Evolutionary conservation across 1,139 yeast genomes (phyloP).

Genomic region (Taiozyma onychis): DNA sequence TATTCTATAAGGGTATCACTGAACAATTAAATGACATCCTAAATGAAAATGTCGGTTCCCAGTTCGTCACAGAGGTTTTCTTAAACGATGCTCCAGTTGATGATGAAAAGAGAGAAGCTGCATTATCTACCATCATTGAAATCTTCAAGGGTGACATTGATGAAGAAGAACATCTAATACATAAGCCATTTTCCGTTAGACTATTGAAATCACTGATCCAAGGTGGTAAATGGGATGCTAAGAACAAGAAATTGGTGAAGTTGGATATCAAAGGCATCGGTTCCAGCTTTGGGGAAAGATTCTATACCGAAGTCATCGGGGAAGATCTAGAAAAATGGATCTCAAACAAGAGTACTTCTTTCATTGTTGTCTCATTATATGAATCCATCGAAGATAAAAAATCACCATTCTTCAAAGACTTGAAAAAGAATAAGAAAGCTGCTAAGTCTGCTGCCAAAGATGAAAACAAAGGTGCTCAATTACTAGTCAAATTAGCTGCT

Average conservation of each 20-base stretch:
- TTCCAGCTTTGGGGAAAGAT: slow-evolving; percentile 51
- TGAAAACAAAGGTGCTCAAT: slow-evolving; percentile 77
- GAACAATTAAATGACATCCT: slow-evolving; percentile 46
- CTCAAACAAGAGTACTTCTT: slow-evolving; percentile 66
- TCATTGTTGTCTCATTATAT: slow-evolving; percentile 66
- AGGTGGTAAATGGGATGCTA: slow-evolving; percentile 74
- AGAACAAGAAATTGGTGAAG: slow-evolving; percentile 44
- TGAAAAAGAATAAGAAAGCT: slow-evolving; percentile 47
- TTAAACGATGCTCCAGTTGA: slow-evolving; percentile 48
- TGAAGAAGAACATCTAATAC: slow-evolving; percentile 62
- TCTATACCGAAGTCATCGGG: slow-evolving; percentile 45
- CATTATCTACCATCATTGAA: slow-evolving; percentile 51
- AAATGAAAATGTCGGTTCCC: slow-evolving; percentile 73
- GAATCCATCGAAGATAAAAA: slow-evolving; percentile 43
- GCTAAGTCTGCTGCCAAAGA: slow-evolving; percentile 35
- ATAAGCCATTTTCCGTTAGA: slow-evolving; percentile 73
- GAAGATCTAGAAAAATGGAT: slow-evolving; percentile 62
- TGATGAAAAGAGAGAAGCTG: slow-evolving; percentile 38
- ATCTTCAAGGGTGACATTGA: slow-evolving; percentile 64
- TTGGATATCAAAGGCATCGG: slow-evolving; percentile 54
- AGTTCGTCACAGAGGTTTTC: slow-evolving; percentile 71
- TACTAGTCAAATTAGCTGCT: slow-evolving; percentile 41
- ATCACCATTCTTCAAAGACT: slow-evolving; percentile 44
- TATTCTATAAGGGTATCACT: slow-evolving; percentile 51
- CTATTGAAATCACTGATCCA: slow-evolving; percentile 74